Conservation (phyloP, 306 rosid genomes). For the Castanea mollissima region DNA sequence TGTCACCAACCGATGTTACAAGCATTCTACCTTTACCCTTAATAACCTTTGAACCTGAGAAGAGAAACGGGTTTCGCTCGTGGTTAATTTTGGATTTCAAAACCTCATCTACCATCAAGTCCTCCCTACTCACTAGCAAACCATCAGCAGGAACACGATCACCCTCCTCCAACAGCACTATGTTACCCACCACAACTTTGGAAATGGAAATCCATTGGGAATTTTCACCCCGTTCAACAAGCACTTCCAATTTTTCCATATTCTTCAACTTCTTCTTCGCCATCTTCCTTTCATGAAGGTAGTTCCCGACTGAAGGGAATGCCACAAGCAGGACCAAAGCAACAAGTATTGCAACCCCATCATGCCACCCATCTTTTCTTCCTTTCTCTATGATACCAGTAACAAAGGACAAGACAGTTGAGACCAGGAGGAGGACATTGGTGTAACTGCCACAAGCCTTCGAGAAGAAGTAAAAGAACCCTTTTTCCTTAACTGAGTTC, state of each 20-base stretch:
- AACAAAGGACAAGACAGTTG: constrained; percentile 45
- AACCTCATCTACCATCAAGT: constrained; percentile 32
- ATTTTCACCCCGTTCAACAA: constrained; percentile 30
- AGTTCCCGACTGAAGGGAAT: constrained; percentile 30
- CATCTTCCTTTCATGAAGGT: constrained; percentile 21
- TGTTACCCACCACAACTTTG: constrained; percentile 44
- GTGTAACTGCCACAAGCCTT: constrained; percentile 30
- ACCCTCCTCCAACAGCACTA: constrained; percentile 31
- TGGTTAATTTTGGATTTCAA: constrained; percentile 16
- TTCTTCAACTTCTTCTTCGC: constrained; percentile 23
- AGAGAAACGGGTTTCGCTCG: constrained; percentile 47
- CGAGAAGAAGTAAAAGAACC: constrained; percentile 24
- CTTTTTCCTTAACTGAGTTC: neutral
- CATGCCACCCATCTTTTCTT: constrained; percentile 55
- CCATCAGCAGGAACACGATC: constrained; percentile 66
- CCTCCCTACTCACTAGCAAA: constrained; percentile 25
- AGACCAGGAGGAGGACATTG: constrained; percentile 26
- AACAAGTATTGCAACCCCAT: constrained; percentile 41
- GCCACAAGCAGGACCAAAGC: constrained; percentile 34
- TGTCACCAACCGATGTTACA: constrained; percentile 39
- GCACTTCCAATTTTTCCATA: constrained; percentile 21
- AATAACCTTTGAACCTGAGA: constrained; percentile 47
- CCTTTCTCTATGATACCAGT: constrained; percentile 48
- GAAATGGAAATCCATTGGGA: neutral
- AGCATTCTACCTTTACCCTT: constrained; percentile 52